Base-by-base conservation (phyloP, 352 stramenopile genomes). In the Phytophthora tubulina region DNA sequence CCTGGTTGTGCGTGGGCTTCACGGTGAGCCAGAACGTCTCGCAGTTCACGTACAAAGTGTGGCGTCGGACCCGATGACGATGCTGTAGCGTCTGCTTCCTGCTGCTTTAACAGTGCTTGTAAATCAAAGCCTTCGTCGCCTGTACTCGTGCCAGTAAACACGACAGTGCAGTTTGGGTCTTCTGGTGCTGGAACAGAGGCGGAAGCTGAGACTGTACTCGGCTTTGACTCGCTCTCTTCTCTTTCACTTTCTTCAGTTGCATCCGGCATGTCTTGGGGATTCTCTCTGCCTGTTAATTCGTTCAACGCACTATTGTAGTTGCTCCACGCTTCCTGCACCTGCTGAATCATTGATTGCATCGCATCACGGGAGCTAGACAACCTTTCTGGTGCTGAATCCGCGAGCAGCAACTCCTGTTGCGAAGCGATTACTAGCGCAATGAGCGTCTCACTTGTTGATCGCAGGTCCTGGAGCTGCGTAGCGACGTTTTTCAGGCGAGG, bases 111-210 rank as follows among this genome's bases (percentile, higher is more conserved):
- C n/a, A 90, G 49, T 32, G 67, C 71, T 45, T 80, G 56, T 27
- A 93, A 71, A 55, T 93, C 86, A 44, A 93, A 91, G 27, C 76
- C 83, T 27, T 77, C 76, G 46, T 93, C 82, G 45, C 84, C 86
- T 3, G 79, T 93, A 59, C 86, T 93, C 21, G 86, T 93, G n/a
- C 82, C 86, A 17, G 82, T 92, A 59, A 92, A 93, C 14, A 93
- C 76, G 51, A 89, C 52, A 51, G 85, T 82, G 52, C 63, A 84
- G 15, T 75, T 56, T 36, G 60, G 45, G n/a, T 81, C 58, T 66
- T 67, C 50, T 11, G 36, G n/a, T 11, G 45, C 31, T 33, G 52
- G 51, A 55, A 48, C 32, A 45, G 61, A 55, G 8, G 57, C 48
- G 1, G 36, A 38, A 56, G 14, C 5, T 30, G 52, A 11, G 1